These are phyloP conservation scores for Fusarium buharicum DNA, from an alignment of 2,329 filamentous ascomycete species.

Conservation along the genomic window DNA sequence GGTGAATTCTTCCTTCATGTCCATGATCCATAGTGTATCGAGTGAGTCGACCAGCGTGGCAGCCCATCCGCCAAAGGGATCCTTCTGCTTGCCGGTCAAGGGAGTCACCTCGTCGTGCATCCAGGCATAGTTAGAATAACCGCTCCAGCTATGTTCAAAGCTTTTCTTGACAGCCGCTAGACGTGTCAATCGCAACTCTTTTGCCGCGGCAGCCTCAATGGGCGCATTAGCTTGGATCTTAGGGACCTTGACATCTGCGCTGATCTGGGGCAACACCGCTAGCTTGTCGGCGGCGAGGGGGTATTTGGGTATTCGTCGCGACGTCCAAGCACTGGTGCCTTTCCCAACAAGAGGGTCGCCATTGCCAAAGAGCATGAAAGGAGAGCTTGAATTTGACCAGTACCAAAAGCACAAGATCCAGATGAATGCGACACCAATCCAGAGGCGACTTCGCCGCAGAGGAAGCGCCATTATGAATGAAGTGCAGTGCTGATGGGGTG, in stretches of 20 bases:
- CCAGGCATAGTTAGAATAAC: slow-evolving; percentile 71
- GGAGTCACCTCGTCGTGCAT: slow-evolving; percentile 70
- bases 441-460: slow-evolving; percentile 42
- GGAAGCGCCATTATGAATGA: slow-evolving; percentile 30
- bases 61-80: slow-evolving; percentile 72
- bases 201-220: slow-evolving; percentile 40
- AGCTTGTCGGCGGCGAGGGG: slow-evolving; percentile 40
- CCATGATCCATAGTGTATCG: slow-evolving; percentile 77
- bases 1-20: slow-evolving; percentile 70
- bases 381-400: slow-evolving; percentile 33
- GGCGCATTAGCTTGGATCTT: slow-evolving; percentile 50
- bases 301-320: slow-evolving; percentile 35
- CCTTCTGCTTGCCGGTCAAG: slow-evolving; percentile 59
- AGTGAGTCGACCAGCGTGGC: slow-evolving; percentile 72
- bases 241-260: slow-evolving; percentile 37
- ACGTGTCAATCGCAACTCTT: slow-evolving; percentile 51
- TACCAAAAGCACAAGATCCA: slow-evolving; percentile 44
- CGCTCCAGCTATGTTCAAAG: slow-evolving; percentile 66
- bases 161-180: slow-evolving; percentile 59
- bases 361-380: slow-evolving; percentile 31
- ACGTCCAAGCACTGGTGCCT: slow-evolving; percentile 40
- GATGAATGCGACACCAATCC: slow-evolving; percentile 38
- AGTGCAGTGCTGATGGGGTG: slow-evolving; percentile 16
- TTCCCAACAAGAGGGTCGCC: slow-evolving; percentile 39
- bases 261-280: slow-evolving; percentile 50